Percentiles rank a stretch among this genome's conserved stretches.
phyloP scores from a whole-genome alignment of 768 basidiomycete genomes.

The Suillus fuscotomentosus region DNA sequence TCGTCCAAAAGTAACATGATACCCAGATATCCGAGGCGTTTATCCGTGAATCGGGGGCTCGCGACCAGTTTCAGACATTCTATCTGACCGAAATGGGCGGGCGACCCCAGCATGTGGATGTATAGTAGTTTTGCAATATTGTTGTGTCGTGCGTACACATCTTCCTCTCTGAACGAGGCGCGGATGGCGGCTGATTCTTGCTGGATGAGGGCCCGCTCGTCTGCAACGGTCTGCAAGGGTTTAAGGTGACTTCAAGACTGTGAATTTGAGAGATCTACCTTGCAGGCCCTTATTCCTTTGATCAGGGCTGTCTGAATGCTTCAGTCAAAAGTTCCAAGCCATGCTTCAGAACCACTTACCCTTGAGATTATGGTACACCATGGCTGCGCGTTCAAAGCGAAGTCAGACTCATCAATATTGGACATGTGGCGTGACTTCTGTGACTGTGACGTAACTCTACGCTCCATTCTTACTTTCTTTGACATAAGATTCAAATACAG shows the following conservation, averaged over 20 bases:
- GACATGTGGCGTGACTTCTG: neutral
- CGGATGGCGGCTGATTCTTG: constrained; percentile 97
- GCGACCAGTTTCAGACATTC: constrained; percentile 95
- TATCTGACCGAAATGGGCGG: constrained; percentile 99
- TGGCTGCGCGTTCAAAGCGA: constrained; percentile 25
- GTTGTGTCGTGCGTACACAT: constrained; percentile 92
- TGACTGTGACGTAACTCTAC: neutral
- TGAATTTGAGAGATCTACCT: constrained; percentile 50
- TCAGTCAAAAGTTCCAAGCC: constrained; percentile 22
- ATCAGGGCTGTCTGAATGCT: constrained; percentile 68
- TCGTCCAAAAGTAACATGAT: constrained; percentile 98
- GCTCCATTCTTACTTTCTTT: neutral
- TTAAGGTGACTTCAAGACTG: constrained; percentile 20
- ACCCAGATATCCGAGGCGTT: constrained; percentile 92
- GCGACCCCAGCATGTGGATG: constrained; percentile 98
- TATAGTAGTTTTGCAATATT: constrained; percentile 98
- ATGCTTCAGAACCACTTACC: constrained; percentile 40
- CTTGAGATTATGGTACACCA: constrained; percentile 89
- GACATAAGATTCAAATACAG: neutral
- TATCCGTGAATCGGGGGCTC: constrained; percentile 93
- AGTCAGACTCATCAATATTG: neutral
- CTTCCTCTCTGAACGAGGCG: constrained; percentile 96
- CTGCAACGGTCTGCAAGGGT: constrained; percentile 81
- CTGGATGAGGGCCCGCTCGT: constrained; percentile 95
- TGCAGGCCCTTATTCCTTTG: constrained; percentile 97